Evolutionary conservation across 2,329 filamentous ascomycete genomes (phyloP).

Genomic region (Phialophora expanda): DNA sequence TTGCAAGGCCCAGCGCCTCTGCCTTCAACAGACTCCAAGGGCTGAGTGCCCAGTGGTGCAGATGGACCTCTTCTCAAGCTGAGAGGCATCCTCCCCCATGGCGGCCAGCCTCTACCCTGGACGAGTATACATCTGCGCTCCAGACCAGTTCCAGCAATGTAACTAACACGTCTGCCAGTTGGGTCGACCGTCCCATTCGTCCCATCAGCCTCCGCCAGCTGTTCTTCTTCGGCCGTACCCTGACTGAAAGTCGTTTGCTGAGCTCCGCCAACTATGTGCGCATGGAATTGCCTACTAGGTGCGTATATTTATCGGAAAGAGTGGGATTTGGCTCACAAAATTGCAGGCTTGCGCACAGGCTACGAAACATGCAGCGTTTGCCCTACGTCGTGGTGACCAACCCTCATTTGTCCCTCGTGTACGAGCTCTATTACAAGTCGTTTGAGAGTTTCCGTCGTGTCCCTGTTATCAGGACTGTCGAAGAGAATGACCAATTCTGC

Average conservation of each 20-base stretch:
- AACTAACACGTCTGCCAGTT: constrained; percentile 60
- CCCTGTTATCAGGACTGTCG: constrained; percentile 79
- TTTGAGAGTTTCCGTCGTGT: constrained; percentile 89
- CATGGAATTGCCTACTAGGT: constrained; percentile 87
- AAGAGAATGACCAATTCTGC: constrained; percentile 90
- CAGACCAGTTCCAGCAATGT: constrained; percentile 16
- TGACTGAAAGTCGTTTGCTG: constrained; percentile 87
- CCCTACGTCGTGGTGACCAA: constrained; percentile 98
- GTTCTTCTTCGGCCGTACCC: constrained; percentile 92
- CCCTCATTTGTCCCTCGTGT: constrained; percentile 88
- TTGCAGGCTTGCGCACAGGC: constrained; percentile 80
- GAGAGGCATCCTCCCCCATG: constrained; percentile 57
- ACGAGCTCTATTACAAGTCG: constrained; percentile 95
- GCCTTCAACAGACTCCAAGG: constrained; percentile 5
- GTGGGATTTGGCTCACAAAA: constrained; percentile 8
- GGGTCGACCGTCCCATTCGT: constrained; percentile 87
- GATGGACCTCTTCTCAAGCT: constrained; percentile 32
- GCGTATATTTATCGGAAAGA: constrained; percentile 34
- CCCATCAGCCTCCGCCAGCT: constrained; percentile 97
- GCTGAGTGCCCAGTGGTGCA: constrained; percentile 3
- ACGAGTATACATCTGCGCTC: constrained; percentile 56
- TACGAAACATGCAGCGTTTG: constrained; percentile 95
- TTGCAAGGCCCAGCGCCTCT: constrained; percentile 24
- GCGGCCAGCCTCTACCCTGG: constrained; percentile 63
- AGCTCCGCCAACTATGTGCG: constrained; percentile 98